A percentile compares a stretch with the other conserved stretches of the same genome.
These are phyloP conservation scores for Trametes coccinea DNA, from an alignment of 768 basidiomycete genomes.

Conservation along the genomic window DNA sequence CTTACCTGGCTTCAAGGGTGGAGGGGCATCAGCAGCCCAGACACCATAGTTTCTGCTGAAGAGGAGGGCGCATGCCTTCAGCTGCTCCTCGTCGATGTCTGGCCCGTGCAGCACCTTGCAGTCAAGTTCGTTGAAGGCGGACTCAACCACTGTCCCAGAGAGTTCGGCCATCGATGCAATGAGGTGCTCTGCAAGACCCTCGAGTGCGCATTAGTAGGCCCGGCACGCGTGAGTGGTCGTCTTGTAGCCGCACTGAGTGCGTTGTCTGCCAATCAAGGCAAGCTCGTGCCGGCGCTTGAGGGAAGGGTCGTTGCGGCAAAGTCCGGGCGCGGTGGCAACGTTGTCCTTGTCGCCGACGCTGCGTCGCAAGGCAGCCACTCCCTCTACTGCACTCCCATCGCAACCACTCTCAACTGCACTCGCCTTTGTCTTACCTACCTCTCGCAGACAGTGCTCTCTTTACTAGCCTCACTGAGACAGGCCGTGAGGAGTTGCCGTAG, in stretches of 20 bases:
- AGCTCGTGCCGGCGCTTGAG: not conserved
- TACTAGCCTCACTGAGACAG: too few relatives aligned
- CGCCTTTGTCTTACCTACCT: too few relatives aligned
- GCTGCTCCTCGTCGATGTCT: conserved; percentile 9
- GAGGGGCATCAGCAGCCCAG: conserved; percentile 26
- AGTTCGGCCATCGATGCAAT: too few relatives aligned
- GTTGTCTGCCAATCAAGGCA: not conserved
- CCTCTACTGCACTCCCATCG: too few relatives aligned
- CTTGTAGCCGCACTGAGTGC: not conserved
- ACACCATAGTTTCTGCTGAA: conserved; percentile 36
- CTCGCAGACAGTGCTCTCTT: too few relatives aligned
- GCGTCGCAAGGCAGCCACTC: too few relatives aligned
- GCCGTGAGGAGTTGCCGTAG: too few relatives aligned
- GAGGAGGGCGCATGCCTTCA: conserved; percentile 29
- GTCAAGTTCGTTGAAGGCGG: not conserved
- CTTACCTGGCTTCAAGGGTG: conserved; percentile 17
- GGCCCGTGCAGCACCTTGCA: not conserved
- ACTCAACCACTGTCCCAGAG: not conserved
- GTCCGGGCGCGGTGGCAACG: conserved; percentile 3
- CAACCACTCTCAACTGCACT: too few relatives aligned
- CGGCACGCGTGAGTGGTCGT: too few relatives aligned
- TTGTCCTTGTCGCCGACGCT: not conserved
- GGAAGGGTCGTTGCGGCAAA: not conserved
- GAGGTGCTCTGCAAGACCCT: too few relatives aligned
- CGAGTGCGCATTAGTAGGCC: too few relatives aligned